Evolutionary conservation across 345 rosid species (phyloP).

Genomic region (Linum lewisii): DNA sequence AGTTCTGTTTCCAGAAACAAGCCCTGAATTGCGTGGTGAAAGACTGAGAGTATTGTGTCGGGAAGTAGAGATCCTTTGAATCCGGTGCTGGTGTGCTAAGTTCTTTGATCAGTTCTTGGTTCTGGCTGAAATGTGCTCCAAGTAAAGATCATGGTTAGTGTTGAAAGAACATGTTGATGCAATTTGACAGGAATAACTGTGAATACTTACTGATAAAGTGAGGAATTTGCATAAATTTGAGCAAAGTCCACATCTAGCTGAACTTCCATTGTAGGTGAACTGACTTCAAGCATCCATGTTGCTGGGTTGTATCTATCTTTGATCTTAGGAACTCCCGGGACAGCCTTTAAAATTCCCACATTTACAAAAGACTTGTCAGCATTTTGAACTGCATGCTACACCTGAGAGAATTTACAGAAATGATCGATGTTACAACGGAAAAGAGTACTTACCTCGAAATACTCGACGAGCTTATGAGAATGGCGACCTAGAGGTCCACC

Average conservation of each 20-base stretch:
- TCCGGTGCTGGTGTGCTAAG: slow-evolving; percentile 20
- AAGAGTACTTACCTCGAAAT: slow-evolving; percentile 54
- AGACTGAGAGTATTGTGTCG: slow-evolving; percentile 16
- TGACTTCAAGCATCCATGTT: slow-evolving; percentile 92
- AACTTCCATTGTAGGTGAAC: slow-evolving; percentile 49
- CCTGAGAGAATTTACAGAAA: too few relatives aligned
- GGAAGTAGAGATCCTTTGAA: slow-evolving; percentile 21
- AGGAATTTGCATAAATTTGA: slow-evolving; percentile 48
- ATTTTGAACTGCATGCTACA: background rate
- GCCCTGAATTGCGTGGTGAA: slow-evolving; percentile 16
- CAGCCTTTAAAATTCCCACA: slow-evolving; percentile 28
- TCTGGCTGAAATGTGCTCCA: slow-evolving; percentile 15
- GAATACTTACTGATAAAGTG: slow-evolving; percentile 51
- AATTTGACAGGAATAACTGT: background rate
- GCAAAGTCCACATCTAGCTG: slow-evolving; percentile 65
- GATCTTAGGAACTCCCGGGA: slow-evolving; percentile 65
- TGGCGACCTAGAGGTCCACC: slow-evolving; percentile 65
- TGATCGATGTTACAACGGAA: background rate
- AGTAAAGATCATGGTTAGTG: background rate
- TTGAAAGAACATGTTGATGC: background rate
- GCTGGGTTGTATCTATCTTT: slow-evolving; percentile 76
- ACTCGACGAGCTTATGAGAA: slow-evolving; percentile 76
- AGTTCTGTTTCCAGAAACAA: slow-evolving; percentile 24
- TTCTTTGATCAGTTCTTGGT: slow-evolving; percentile 19
- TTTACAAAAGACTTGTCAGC: background rate